A percentile compares a stretch with the other conserved stretches of the same genome.
phyloP scores from a whole-genome alignment of 164 flowering plant genomes.

The Amborella trichopoda region DNA sequence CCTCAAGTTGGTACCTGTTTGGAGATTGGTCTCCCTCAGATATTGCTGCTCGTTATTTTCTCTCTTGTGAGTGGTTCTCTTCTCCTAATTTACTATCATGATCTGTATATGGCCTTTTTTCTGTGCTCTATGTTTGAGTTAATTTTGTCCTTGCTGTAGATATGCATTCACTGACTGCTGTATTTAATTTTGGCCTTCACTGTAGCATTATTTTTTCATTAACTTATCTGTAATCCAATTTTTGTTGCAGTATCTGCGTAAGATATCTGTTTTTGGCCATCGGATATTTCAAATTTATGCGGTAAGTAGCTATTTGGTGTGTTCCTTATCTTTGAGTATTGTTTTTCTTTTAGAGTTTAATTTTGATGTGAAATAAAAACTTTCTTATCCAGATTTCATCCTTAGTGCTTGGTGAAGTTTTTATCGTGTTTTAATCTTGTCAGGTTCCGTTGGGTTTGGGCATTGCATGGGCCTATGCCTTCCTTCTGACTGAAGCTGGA shows the following conservation, averaged over 20 bases:
- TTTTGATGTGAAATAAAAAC: background rate
- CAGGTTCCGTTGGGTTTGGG: slow-evolving; percentile 95
- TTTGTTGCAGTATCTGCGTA: slow-evolving; percentile 84
- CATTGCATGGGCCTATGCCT: slow-evolving; percentile 86
- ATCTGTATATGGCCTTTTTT: no score
- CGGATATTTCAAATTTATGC: slow-evolving; percentile 92
- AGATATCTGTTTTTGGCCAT: slow-evolving; percentile 84
- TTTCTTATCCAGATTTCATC: background rate
- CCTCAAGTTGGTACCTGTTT: slow-evolving; percentile 86
- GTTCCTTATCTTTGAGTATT: background rate
- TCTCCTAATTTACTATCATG: slow-evolving; percentile 1
- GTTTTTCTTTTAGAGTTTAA: background rate
- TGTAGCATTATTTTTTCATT: no score
- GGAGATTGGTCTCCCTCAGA: slow-evolving; percentile 90
- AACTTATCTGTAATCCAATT: slow-evolving; percentile 5
- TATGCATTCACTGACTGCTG: no score
- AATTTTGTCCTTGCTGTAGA: no score
- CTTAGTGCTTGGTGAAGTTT: background rate
- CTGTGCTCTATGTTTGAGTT: no score
- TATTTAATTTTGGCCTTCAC: no score
- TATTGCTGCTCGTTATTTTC: slow-evolving; percentile 67
- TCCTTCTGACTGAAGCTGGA: slow-evolving; percentile 89
- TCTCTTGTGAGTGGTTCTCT: slow-evolving; percentile 62
- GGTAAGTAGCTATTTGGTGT: slow-evolving; percentile 29
- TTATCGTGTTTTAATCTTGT: slow-evolving; percentile 2